phyloP scores from a whole-genome alignment of 148 eudicot species.

The Oxyria digyna region DNA sequence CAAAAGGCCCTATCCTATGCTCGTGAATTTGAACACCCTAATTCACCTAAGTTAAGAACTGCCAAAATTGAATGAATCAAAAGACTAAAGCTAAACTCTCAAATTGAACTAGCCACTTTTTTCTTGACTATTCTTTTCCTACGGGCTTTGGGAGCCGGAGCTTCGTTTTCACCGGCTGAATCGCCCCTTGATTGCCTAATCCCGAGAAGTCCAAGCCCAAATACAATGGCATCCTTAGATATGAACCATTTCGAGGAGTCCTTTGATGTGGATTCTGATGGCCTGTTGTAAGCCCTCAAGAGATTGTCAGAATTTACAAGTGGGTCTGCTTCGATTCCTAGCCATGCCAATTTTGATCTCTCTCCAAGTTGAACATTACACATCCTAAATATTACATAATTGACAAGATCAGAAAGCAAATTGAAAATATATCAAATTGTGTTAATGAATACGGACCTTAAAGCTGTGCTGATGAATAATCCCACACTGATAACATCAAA shows the following conservation, averaged over 20 bases:
- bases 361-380: slow-evolving; percentile 77
- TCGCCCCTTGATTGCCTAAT: slow-evolving; percentile 45
- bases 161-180: slow-evolving; percentile 33
- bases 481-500: slow-evolving; percentile 81
- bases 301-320: slow-evolving; percentile 60
- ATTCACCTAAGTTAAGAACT: not conserved
- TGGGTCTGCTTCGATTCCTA: slow-evolving; percentile 83
- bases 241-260: slow-evolving; percentile 73
- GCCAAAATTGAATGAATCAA: not conserved
- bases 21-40: not conserved
- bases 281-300: slow-evolving; percentile 61
- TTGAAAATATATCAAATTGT: too few relatives aligned
- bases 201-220: slow-evolving; percentile 80
- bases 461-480: slow-evolving; percentile 61
- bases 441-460: slow-evolving; percentile 65
- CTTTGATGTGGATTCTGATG: slow-evolving; percentile 33
- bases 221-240: slow-evolving; percentile 59
- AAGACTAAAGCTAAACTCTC: not conserved
- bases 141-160: slow-evolving; percentile 50
- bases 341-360: slow-evolving; percentile 77
- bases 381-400: slow-evolving; percentile 33
- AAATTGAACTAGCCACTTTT: slow-evolving; percentile 46
- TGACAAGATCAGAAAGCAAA: not conserved
- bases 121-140: slow-evolving; percentile 69
- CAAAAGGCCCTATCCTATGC: not conserved